Percentiles rank a stretch among this genome's conserved stretches.
Conservation (phyloP, 1,284 basidiomycete species). For the Naganishia sp. region DNA sequence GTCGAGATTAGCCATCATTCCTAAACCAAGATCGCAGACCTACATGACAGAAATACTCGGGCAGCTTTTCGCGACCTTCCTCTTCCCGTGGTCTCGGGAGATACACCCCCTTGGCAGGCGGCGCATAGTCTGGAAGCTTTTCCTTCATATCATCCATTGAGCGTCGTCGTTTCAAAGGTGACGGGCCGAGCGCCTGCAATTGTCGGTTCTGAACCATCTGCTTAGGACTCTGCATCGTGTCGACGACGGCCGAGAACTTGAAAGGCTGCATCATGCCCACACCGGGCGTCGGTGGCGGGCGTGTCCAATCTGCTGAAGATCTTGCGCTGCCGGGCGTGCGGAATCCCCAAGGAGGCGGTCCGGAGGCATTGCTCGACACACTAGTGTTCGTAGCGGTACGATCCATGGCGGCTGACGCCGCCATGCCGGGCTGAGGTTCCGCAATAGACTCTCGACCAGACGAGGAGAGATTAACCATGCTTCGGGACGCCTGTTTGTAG, state of each 20-base stretch:
- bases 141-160: slow-evolving; percentile 55
- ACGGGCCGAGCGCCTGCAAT: slow-evolving; percentile 12
- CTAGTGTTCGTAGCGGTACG: slow-evolving; percentile 19
- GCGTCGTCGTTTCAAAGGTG: slow-evolving; percentile 48
- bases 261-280: slow-evolving; percentile 39
- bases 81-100: slow-evolving; percentile 58
- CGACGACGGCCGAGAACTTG: slow-evolving; percentile 31
- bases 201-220: slow-evolving; percentile 24
- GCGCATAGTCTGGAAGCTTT: slow-evolving; percentile 53
- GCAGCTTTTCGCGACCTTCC: slow-evolving; percentile 80
- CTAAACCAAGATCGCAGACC: slow-evolving; percentile 28
- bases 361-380: background rate
- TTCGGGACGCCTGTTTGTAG: slow-evolving; percentile 24
- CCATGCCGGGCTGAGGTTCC: slow-evolving; percentile 1
- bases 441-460: background rate
- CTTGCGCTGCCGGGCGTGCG: slow-evolving; percentile 7
- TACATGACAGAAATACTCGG: slow-evolving; percentile 74
- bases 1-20: background rate
- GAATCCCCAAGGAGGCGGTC: background rate
- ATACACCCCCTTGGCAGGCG: slow-evolving; percentile 44
- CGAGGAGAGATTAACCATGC: slow-evolving; percentile 31
- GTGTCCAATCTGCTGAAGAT: slow-evolving; percentile 41
- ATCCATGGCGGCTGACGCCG: slow-evolving; percentile 12
- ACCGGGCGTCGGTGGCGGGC: slow-evolving; percentile 49
- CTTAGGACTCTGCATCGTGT: slow-evolving; percentile 18